Base-by-base conservation (phyloP, 495 filamentous ascomycete species). In the Penicillium soppii region DNA sequence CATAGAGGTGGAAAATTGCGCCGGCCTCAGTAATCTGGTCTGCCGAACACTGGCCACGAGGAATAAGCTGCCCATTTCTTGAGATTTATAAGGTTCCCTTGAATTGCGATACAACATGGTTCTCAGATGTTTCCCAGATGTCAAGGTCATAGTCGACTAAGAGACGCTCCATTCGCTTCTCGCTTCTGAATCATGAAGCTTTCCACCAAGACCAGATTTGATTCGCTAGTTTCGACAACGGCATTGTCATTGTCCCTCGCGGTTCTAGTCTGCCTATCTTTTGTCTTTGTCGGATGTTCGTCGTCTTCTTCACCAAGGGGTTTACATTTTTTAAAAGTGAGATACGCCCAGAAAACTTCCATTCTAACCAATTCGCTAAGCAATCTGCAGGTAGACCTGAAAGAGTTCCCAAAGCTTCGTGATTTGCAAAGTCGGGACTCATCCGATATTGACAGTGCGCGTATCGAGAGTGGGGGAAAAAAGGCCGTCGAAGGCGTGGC, bases 301-400 rank as follows among this genome's bases (percentile, higher is more conserved):
- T 41, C 39, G 39, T 26, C 39, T 41, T 35, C 32, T n/a, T 35
- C 32, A n/a, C 32, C 32, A n/a, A 35, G 13, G 32, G 32, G 32
- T 35, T n/a, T 41, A 41, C 22, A 41, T 26, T 41, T 41, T 26
- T 3, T 41, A 26, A 41, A 41, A 41, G 39, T 41, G 15, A 26
- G 39, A 41, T 26, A 41, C 22, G n/a, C 8, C 39, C 39, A 6
- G 15, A 41, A 41, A 41, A 26, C 6, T 26, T 25, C 22, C 8
- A 25, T 21, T 1, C 36, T 38, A 21, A 41, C 15, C 13, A 25
- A 25, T 41, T 7, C 32, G 38, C 38, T 41, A 41, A 41, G 13
- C 20, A 41, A 15, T 41, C 38, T 7, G 38, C 21, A 41, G 38
- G 38, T 41, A 41, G 13, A 35, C 32, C 32, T 35, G 32, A 35